Base-by-base conservation (phyloP, 768 basidiomycete genomes). In the Daedalea quercina region DNA sequence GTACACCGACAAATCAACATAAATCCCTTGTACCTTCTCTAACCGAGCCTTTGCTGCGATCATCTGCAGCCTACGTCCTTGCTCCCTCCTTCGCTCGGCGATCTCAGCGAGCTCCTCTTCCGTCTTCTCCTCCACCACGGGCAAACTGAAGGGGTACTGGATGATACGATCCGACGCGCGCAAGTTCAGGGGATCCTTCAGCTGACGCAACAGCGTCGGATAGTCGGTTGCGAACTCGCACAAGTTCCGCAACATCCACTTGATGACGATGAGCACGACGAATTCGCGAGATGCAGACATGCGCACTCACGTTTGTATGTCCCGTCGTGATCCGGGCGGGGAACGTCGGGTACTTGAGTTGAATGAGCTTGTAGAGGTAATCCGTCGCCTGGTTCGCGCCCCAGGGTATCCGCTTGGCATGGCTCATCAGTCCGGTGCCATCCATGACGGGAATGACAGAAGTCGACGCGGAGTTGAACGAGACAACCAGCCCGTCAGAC, bases 301-400 rank as follows among this genome's bases (percentile, higher is more conserved):
- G 44, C 46, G 41, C 3, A 69, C 76, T 54, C 66, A 94, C 93
- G 13, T 79, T 86, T 3, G 92, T 81, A 61, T 97, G 95, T 0
- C 73, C 63, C 15, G 79, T 64, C 0, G 88, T 88, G 11, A 97
- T 81, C 41, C 91, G 84, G 1, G 87, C 88, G 4, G 92, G 90
- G 66, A 98, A 98, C 44, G 77, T 86, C 24, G 95, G 88, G 65
- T 98, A 96, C 68, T 98, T 99, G 33, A 98, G 79, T 64, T 97
- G 94, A 40, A 94, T 84, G 20, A 95, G 82, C 64, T 94, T 96
- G 55, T 94, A 81, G 47, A 97, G 77, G 63, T 96, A 89, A 51
- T 99, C 96, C 0, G 90, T 82, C 1, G 92, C 82, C 62, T 97
- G 94, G 1, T 83, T 80, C 23, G 87, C 82, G 24, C 96, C 96